phyloP scores from a whole-genome alignment of 257 asterid genomes.

The Perilla frutescens region DNA sequence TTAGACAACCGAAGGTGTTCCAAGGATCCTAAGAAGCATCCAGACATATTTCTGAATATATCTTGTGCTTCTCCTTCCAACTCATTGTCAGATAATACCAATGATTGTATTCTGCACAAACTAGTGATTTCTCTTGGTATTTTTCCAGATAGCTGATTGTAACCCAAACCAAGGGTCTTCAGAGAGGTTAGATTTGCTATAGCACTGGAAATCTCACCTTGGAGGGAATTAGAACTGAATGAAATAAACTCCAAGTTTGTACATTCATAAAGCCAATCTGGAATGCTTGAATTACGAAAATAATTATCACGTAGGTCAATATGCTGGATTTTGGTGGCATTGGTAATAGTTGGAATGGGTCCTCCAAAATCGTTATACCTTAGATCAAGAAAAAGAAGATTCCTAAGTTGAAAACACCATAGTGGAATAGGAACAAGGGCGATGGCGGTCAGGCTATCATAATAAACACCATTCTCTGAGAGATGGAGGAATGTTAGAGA shows the following conservation, averaged over 20 bases:
- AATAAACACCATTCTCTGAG: no score
- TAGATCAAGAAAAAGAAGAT: slow-evolving; percentile 32
- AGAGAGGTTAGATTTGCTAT: slow-evolving; percentile 42
- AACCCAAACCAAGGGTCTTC: neutral
- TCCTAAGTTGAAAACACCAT: slow-evolving; percentile 9
- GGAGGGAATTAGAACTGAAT: slow-evolving; percentile 1
- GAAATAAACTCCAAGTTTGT: slow-evolving; percentile 17
- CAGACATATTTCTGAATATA: slow-evolving; percentile 17
- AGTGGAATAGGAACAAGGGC: no score
- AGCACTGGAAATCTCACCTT: slow-evolving; percentile 35
- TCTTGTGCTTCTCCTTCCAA: neutral
- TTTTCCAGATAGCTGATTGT: neutral
- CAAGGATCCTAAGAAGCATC: neutral
- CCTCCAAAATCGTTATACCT: neutral
- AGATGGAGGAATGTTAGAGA: no score
- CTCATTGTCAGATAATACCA: neutral
- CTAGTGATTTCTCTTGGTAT: neutral
- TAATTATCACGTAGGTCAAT: slow-evolving; percentile 27
- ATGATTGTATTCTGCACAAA: neutral
- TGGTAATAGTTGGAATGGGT: no score
- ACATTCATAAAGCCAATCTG: slow-evolving; percentile 40
- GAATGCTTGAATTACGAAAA: slow-evolving; percentile 38
- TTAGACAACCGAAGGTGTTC: neutral
- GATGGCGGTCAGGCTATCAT: no score
- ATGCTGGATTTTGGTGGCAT: no score